phyloP scores from a whole-genome alignment of 441 rosid genomes.

The Euphorbia corollata region DNA sequence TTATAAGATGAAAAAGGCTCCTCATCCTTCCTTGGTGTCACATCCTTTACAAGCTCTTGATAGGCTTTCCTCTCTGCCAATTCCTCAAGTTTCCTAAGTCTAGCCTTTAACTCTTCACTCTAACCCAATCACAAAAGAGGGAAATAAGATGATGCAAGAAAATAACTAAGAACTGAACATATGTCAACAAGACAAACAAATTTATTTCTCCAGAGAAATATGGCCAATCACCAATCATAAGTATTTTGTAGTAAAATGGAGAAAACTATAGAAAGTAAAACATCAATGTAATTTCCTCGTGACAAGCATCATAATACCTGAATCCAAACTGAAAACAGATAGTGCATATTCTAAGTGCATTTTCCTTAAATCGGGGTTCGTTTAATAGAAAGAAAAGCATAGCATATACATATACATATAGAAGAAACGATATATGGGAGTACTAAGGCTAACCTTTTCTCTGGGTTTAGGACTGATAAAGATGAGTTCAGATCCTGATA shows the following conservation, averaged over 20 bases:
- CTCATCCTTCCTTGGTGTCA: conserved; percentile 44
- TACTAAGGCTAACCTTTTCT: conserved; percentile 45
- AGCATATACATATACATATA: background rate
- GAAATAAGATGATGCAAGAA: no score
- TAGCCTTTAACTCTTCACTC: conserved; percentile 72
- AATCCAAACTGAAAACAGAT: background rate
- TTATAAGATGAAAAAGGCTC: conserved; percentile 95
- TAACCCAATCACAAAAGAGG: conserved; percentile 9
- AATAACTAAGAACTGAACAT: background rate
- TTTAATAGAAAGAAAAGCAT: conserved; percentile 5
- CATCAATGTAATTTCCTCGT: background rate
- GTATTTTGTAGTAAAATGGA: background rate
- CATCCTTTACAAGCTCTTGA: conserved; percentile 79
- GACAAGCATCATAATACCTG: background rate
- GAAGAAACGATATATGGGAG: background rate
- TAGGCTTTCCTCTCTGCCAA: conserved; percentile 74
- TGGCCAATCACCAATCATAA: background rate
- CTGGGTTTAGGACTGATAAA: conserved; percentile 65
- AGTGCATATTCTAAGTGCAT: background rate
- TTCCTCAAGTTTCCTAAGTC: conserved; percentile 63
- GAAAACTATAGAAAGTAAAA: background rate
- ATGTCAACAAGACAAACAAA: background rate
- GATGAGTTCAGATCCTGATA: conserved; percentile 52
- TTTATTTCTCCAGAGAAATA: background rate
- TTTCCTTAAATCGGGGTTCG: background rate